Percentiles rank a stretch among this genome's conserved stretches.
Evolutionary conservation across 495 filamentous ascomycete species (phyloP).

Genomic region (Corynascus novoguineensis): DNA sequence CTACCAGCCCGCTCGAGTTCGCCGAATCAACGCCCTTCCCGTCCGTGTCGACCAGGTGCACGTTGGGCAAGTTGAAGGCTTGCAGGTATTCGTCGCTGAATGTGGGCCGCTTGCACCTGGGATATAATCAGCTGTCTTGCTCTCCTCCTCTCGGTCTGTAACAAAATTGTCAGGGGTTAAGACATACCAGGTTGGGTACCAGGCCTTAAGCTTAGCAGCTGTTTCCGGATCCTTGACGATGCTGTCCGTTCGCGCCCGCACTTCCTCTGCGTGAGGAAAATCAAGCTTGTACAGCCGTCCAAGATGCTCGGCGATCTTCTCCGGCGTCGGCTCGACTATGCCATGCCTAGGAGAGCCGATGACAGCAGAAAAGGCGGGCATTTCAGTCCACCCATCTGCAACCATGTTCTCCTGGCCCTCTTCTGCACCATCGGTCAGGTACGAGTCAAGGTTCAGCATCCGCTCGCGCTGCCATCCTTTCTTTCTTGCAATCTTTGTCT

Average conservation of each 20-base stretch:
- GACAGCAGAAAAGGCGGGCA: conserved; percentile 26
- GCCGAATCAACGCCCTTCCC: conserved; percentile 45
- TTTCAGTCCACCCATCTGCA: conserved; percentile 37
- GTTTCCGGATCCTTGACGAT: conserved; percentile 41
- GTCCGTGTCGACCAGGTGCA: conserved; percentile 50
- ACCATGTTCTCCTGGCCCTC: conserved; percentile 35
- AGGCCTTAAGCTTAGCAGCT: conserved; percentile 39
- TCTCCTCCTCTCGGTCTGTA: too few relatives aligned
- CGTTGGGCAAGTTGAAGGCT: conserved; percentile 40
- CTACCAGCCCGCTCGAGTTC: conserved; percentile 36
- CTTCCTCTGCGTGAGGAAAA: conserved; percentile 16
- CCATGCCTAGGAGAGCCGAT: conserved; percentile 23
- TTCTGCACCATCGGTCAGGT: conserved; percentile 23
- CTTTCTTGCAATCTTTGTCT: conserved; percentile 32
- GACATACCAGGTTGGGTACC: conserved; percentile 37
- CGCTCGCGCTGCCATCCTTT: conserved; percentile 44
- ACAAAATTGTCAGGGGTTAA: background rate
- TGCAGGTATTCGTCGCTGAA: conserved; percentile 45
- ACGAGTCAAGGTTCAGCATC: conserved; percentile 31
- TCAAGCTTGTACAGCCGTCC: conserved; percentile 29
- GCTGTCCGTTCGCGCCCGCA: conserved; percentile 37
- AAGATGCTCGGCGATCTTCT: conserved; percentile 33
- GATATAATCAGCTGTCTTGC: background rate
- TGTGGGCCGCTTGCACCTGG: conserved; percentile 40
- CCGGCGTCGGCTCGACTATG: conserved; percentile 30